These are phyloP conservation scores for Aureobasidium sp. DNA, from an alignment of 2,329 filamentous ascomycete genomes.

Conservation along the genomic window DNA sequence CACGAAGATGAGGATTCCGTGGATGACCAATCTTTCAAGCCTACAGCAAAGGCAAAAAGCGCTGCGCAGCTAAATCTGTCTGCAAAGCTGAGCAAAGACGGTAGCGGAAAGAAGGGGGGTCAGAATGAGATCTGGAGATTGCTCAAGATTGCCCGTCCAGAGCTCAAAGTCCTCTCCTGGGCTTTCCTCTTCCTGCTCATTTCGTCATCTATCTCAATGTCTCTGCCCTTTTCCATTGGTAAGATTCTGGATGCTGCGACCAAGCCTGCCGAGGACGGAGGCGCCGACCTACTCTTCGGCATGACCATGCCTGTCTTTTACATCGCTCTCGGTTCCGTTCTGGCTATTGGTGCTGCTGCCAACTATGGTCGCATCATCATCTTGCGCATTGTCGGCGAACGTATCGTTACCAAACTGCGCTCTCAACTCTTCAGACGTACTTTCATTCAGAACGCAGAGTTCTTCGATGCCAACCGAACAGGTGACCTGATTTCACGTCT, in stretches of 20 bases:
- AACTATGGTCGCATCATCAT: constrained; percentile 94
- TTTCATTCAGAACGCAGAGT: constrained; percentile 95
- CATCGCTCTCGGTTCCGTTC: constrained; percentile 59
- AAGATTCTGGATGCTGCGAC: constrained; percentile 91
- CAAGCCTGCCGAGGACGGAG: constrained; percentile 54
- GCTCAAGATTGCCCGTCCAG: constrained; percentile 80
- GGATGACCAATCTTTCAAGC: constrained; percentile 54
- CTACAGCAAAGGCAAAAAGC: constrained; percentile 75
- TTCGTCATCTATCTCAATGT: constrained; percentile 90
- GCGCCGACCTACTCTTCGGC: constrained; percentile 70
- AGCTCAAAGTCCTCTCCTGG: constrained; percentile 65
- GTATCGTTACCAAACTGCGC: constrained; percentile 82
- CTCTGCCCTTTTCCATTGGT: constrained; percentile 91
- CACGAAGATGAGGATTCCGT: constrained; percentile 37
- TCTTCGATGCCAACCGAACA: constrained; percentile 96
- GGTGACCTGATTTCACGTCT: constrained; percentile 93
- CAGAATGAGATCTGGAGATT: constrained; percentile 74
- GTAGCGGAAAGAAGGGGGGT: constrained; percentile 48
- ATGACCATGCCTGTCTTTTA: constrained; percentile 85
- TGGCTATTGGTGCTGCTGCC: constrained; percentile 75
- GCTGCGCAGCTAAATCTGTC: constrained; percentile 85
- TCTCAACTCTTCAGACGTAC: constrained; percentile 86
- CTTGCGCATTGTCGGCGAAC: constrained; percentile 85
- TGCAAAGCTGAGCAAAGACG: constrained; percentile 79
- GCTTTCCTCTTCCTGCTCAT: constrained; percentile 82